These are phyloP conservation scores for Cucurbitaria berberidis DNA, from an alignment of 2,329 filamentous ascomycete species.

Conservation along the genomic window DNA sequence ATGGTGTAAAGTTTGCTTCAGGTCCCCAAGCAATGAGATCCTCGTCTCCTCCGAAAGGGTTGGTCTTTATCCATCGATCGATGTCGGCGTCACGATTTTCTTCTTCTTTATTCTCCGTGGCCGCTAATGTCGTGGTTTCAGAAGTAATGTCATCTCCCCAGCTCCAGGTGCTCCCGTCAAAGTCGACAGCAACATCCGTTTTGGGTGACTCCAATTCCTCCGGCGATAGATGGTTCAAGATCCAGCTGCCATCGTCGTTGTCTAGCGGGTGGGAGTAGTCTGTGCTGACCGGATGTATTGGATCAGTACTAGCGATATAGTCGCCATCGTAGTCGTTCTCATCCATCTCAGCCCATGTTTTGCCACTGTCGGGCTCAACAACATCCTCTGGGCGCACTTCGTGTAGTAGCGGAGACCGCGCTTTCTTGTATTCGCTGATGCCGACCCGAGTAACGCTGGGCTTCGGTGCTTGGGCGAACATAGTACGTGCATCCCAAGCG, in stretches of 20 bases:
- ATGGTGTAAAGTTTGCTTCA: neutral
- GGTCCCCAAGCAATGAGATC: conserved; percentile 7
- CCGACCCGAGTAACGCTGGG: conserved; percentile 8
- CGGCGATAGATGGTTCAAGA: conserved; percentile 2
- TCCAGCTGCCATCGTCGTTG: conserved; percentile 19
- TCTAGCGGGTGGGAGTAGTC: conserved; percentile 19
- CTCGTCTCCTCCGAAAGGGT: neutral
- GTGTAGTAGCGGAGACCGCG: conserved; percentile 15
- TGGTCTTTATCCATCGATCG: neutral
- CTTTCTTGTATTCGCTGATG: neutral
- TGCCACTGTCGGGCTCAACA: neutral
- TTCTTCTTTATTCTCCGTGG: neutral
- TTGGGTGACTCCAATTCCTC: conserved; percentile 6
- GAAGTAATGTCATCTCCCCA: conserved; percentile 10
- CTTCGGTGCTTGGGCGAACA: conserved; percentile 12
- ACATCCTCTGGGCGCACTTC: conserved; percentile 31
- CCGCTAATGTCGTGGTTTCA: too few species aligned
- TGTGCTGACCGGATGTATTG: conserved; percentile 28
- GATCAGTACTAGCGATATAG: conserved; percentile 28
- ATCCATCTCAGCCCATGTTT: conserved; percentile 6
- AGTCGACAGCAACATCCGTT: conserved; percentile 1
- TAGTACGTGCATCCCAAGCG: conserved; percentile 19
- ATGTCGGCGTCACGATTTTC: neutral
- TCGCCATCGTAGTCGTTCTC: conserved; percentile 23
- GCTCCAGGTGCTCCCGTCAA: neutral